Conservation (phyloP, 495 filamentous ascomycete species). For the Talaromyces adpressus region DNA sequence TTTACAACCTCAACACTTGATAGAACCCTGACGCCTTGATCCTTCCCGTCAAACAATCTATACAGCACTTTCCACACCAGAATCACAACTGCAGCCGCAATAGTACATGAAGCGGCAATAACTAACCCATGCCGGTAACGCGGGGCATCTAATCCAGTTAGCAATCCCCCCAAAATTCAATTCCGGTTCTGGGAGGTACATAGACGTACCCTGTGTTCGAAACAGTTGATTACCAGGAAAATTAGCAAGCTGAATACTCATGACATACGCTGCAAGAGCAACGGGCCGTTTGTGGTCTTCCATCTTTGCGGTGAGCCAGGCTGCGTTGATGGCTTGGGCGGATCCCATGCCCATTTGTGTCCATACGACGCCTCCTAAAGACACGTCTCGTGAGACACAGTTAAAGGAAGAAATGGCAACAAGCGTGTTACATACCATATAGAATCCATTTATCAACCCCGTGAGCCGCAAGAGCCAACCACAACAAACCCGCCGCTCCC, state of each 20-base stretch:
- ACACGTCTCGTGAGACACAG: neutral
- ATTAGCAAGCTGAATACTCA: constrained; percentile 7
- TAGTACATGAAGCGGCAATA: constrained; percentile 5
- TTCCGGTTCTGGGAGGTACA: too few relatives aligned
- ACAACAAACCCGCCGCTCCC: constrained; percentile 3
- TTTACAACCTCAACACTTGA: too few relatives aligned
- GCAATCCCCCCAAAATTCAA: too few relatives aligned
- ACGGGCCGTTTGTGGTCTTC: constrained; percentile 9
- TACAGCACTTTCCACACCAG: constrained; percentile 12
- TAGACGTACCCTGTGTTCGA: constrained; percentile 1
- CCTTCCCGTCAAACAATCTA: neutral
- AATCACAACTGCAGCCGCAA: constrained; percentile 12
- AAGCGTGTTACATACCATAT: neutral
- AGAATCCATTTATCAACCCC: constrained; percentile 5
- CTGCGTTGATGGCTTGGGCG: constrained; percentile 7
- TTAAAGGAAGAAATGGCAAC: too few relatives aligned
- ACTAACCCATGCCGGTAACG: constrained; percentile 2
- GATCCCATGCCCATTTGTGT: constrained; percentile 10
- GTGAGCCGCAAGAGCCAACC: constrained; percentile 3
- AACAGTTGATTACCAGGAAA: constrained; percentile 7
- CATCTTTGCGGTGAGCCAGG: constrained; percentile 8
- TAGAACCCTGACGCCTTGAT: neutral
- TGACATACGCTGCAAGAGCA: constrained; percentile 6
- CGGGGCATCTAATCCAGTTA: neutral
- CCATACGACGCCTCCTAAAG: constrained; percentile 9